Conservation (phyloP, 2,329 filamentous ascomycete genomes). For the Diaporthe aspalathi region DNA sequence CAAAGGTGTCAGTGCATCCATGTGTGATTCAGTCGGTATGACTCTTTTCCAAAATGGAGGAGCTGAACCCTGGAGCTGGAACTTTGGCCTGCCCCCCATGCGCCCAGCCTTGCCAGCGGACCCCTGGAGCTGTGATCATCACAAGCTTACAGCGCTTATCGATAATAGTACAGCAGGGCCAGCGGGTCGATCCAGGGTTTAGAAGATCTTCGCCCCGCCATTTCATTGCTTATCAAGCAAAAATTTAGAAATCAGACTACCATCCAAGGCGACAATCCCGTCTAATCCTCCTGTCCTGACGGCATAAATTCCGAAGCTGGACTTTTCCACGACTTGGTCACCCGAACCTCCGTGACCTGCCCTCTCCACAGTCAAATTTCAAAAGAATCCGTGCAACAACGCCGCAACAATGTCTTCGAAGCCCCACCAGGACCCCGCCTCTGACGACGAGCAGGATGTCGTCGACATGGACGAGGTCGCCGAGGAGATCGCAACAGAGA, state of each 20-base stretch:
- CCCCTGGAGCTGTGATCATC: constrained; percentile 17
- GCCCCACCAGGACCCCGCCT: constrained; percentile 54
- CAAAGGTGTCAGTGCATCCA: accelerated
- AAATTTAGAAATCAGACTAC: constrained; percentile 38
- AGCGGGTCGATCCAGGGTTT: constrained; percentile 11
- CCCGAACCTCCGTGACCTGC: too few species aligned
- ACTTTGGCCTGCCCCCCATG: neutral
- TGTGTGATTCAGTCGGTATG: neutral
- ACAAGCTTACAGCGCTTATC: constrained; percentile 24
- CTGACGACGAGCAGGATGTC: constrained; percentile 74
- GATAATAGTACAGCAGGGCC: neutral
- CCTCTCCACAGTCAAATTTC: neutral
- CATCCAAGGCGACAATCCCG: neutral
- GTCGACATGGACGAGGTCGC: constrained; percentile 81
- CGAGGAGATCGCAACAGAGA: constrained; percentile 76
- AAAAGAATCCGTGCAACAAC: neutral
- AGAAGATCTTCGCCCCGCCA: constrained; percentile 33
- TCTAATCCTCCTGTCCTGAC: neutral
- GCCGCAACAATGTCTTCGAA: constrained; percentile 42
- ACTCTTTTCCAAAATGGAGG: neutral
- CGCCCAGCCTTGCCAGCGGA: neutral
- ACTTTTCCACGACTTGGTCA: too few species aligned
- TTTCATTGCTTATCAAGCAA: constrained; percentile 39
- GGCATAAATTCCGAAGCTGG: constrained; percentile 3
- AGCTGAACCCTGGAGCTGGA: neutral